Base-by-base conservation (phyloP, 192 early-diverging fungal species). In the Backusella tuberculispora region DNA sequence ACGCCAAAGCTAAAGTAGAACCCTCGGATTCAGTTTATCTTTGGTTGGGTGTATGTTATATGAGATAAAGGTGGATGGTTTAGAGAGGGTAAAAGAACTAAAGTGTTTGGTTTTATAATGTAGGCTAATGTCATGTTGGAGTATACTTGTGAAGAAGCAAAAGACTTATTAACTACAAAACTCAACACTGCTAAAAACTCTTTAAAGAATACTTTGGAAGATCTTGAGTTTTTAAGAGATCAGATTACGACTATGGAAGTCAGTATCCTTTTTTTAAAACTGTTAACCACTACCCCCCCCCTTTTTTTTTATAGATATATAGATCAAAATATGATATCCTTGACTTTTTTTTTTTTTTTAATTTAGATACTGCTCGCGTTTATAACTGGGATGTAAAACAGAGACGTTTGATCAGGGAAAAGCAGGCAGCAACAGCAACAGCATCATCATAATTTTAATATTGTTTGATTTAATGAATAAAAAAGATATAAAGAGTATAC, bases 231-330 rank as follows among this genome's bases (percentile, higher is more conserved):
- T 75, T 76, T 99, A 83, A 88, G 94, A 72, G 95, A 97, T 73
- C 98, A 99, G 83, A 95, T 99, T 81, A 99, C 98, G 0, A 98
- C 96, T n/a, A 98, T 99, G 96, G 98, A 99, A 80, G 98, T 95
- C 83, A 95, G 81, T 86, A 84, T 85, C 82, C 78, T 80, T 81
- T 83, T 84, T 38, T 47, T 70, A 21, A 78, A 19, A 53, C 42
- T 43, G 6, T 41, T 50, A 19, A 26, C 19, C 47, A 69, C 10
- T 14, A 26, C 10, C 17, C 38, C 50, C 40, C 45, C 60, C 41
- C 8, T 48, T 14, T 40, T 21, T 17, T 68, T 43, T n/a, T 68
- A 45, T 43, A 5, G 7, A 5, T 21, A 43, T 44, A 41, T 37
- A 50, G 48, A 50, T 50, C 48, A 50, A 50, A 53, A 64, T 26